phyloP scores from a whole-genome alignment of 1,284 basidiomycete genomes.

The Puccinia triticina region DNA sequence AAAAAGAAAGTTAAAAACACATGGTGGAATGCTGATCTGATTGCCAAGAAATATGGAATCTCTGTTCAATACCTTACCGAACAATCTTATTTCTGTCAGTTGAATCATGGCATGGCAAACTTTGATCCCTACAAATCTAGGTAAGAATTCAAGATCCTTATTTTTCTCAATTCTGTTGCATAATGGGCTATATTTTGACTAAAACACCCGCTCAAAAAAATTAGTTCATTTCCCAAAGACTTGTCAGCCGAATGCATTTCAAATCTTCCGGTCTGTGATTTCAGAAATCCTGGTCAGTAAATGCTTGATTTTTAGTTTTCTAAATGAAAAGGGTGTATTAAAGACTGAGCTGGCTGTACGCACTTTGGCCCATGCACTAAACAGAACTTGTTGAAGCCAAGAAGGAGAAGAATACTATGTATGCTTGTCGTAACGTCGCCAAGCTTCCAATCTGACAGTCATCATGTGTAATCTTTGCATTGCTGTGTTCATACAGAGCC shows the following conservation, averaged over 20 bases:
- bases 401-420: slow-evolving; percentile 29
- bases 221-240: slow-evolving; percentile 18
- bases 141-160: slow-evolving; percentile 10
- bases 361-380: neutral
- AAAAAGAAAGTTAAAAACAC: slow-evolving; percentile 39
- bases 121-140: slow-evolving; percentile 45
- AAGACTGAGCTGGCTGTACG: neutral
- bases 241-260: slow-evolving; percentile 34
- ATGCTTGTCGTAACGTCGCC: slow-evolving; percentile 20
- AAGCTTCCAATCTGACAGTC: slow-evolving; percentile 38
- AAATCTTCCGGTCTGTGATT: slow-evolving; percentile 47
- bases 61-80: slow-evolving; percentile 38
- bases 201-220: neutral
- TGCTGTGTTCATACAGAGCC: no score
- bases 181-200: neutral
- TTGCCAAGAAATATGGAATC: slow-evolving; percentile 43
- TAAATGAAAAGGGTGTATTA: neutral
- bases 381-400: slow-evolving; percentile 21
- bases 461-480: no score
- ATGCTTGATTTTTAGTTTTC: neutral
- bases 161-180: neutral
- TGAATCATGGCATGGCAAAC: slow-evolving; percentile 6
- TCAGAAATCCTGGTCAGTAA: slow-evolving; percentile 38
- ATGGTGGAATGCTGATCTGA: slow-evolving; percentile 28
- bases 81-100: slow-evolving; percentile 37